Percentiles rank a stretch among this genome's conserved stretches.
Evolutionary conservation across 2,329 filamentous ascomycete species (phyloP).

Genomic region (Rhinocladiella mackenziei): DNA sequence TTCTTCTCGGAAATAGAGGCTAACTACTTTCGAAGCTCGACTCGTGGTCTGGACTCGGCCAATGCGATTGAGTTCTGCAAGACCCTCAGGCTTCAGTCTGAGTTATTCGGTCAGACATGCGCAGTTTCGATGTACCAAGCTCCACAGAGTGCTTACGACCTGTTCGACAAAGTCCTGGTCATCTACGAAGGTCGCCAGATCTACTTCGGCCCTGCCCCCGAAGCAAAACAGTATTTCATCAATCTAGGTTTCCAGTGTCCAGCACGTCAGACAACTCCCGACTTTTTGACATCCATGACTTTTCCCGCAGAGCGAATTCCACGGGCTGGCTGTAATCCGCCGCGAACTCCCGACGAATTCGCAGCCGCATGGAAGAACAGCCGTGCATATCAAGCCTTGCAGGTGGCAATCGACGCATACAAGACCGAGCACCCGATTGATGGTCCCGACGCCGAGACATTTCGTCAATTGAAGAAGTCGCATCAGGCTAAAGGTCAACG

Average conservation of each 20-base stretch:
- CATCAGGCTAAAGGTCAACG: slow-evolving; percentile 11
- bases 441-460: slow-evolving; percentile 9
- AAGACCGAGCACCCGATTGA: slow-evolving; percentile 10
- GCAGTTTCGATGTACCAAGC: slow-evolving; percentile 57
- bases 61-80: slow-evolving; percentile 57
- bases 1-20: too few species aligned
- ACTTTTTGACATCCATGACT: slow-evolving; percentile 67
- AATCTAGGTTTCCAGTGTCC: slow-evolving; percentile 66
- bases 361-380: slow-evolving; percentile 48
- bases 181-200: slow-evolving; percentile 69
- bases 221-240: slow-evolving; percentile 64
- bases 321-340: slow-evolving; percentile 58
- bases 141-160: slow-evolving; percentile 49
- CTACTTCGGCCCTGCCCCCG: slow-evolving; percentile 62
- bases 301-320: slow-evolving; percentile 58
- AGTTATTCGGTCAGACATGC: slow-evolving; percentile 48
- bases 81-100: slow-evolving; percentile 48
- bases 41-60: slow-evolving; percentile 52
- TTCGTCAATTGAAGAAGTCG: too few species aligned
- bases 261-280: slow-evolving; percentile 61
- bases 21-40: too few species aligned
- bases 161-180: slow-evolving; percentile 71
- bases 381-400: slow-evolving; percentile 29
- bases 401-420: slow-evolving; percentile 11
- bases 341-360: slow-evolving; percentile 66